Conservation (phyloP, 169 alveolate genomes). For the Plasmodium vivax region DNA sequence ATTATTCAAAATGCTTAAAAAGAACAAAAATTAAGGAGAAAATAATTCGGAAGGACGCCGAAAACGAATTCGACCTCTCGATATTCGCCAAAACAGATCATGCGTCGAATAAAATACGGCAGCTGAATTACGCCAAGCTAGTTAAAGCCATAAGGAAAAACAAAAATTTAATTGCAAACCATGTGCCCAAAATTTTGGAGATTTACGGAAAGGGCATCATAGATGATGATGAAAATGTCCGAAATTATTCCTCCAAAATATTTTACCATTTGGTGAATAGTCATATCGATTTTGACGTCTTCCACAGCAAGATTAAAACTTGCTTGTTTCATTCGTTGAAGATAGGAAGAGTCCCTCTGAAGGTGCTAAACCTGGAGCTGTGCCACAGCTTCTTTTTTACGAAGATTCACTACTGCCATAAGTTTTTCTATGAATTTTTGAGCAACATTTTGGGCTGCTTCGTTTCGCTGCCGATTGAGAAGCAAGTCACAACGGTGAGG, state of each 20-base stretch:
- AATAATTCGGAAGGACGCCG: constrained; percentile 12
- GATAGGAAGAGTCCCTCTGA: constrained; percentile 6
- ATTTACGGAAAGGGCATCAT: constrained; percentile 54
- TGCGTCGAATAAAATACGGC: constrained; percentile 67
- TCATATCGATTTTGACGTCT: constrained; percentile 16
- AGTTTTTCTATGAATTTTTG: constrained; percentile 60
- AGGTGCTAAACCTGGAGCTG: constrained; percentile 39
- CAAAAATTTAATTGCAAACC: constrained; percentile 33
- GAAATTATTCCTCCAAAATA: constrained; percentile 66
- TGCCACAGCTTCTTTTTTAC: constrained; percentile 46
- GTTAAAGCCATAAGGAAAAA: constrained; percentile 34
- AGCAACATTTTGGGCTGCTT: constrained; percentile 42
- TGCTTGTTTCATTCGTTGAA: constrained; percentile 58
- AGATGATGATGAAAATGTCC: constrained; percentile 55
- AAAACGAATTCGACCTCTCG: constrained; percentile 46
- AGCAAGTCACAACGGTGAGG: constrained; percentile 17
- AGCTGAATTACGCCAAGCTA: constrained; percentile 54
- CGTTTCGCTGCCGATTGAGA: constrained; percentile 20
- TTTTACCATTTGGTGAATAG: constrained; percentile 61
- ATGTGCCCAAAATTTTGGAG: constrained; percentile 55
- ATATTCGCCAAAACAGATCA: constrained; percentile 68
- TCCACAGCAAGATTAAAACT: constrained; percentile 55
- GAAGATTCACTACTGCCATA: constrained; percentile 45
- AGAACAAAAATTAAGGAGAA: constrained; percentile 41
- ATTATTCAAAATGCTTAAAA: constrained; percentile 46